Base-by-base conservation (phyloP, 352 stramenopile genomes). In the Pythium scleroteichum region DNA sequence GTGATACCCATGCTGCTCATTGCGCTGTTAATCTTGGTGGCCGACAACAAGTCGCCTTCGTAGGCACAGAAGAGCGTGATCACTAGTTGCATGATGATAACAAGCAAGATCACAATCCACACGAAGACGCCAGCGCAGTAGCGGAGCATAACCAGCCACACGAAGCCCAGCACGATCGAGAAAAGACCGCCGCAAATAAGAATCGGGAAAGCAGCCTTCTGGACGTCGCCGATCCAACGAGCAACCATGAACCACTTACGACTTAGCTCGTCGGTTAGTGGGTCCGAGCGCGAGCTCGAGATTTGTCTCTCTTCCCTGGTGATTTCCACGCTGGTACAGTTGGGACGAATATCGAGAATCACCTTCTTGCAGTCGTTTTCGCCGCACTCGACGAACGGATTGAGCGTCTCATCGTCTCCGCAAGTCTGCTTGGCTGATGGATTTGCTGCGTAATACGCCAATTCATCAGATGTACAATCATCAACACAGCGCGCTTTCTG, bases 121-220 rank as follows among this genome's bases (percentile, higher is more conserved):
- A 95, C 84, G 49, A 94, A 91, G 29, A 90, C 57, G 1, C 84
- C 79, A 12, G 86, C 84, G 53, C 75, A 93, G 66, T 76, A 95
- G 19, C 81, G 81, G 26, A 95, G 69, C 57, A 90, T 53, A 0
- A 95, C 47, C 4, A 95, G 72, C 78, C 84, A 95, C 24, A 91
- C 51, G 53, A 94, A 79, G 9, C 86, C 84, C 4, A 94, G 57
- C 3, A 87, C 32, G 33, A 92, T 57, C 17, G 84, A 79, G 38
- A 92, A 84, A 16, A 87, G 41, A 0, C 83, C 78, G 22, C 84
- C 86, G 52, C 79, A 94, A 45, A 92, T 76, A 45, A 94, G 66
- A 41, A 95, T 90, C 32, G 81, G 82, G 14, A 92, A 68, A 1
- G 82, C 78, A 8, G 86, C 82, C 56, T 92, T 92, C 53, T 92